Evolutionary conservation across 495 filamentous ascomycete genomes (phyloP), one percentile per base, ranked within the genome.

Genomic region (Achaetomiella virescens): DNA sequence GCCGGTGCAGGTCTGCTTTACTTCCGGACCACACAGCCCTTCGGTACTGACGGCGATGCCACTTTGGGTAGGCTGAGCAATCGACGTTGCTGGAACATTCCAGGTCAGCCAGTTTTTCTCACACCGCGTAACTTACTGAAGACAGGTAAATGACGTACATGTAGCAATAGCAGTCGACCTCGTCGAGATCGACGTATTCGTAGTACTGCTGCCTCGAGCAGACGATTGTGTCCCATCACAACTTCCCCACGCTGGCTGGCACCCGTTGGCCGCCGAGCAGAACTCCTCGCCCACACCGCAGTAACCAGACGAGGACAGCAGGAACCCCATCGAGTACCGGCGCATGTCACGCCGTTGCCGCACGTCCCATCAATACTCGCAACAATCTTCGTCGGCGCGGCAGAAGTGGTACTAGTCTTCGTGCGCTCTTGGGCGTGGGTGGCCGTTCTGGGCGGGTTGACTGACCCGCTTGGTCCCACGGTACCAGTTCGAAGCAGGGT

Each of bases 401-500:
- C 37, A 0, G 55, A 45, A n/a, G 40, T 54, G 35, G 50, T 51
- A 31, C n/a, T n/a, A n/a, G 45, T 54, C 29, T 43, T 50, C 4
- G 59, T 52, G 24, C 42, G 43, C 20, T 24, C 40, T 9, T 21
- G 51, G 8, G 60, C 17, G 2, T 43, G 40, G n/a, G 52, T 48
- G 10, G 45, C 41, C 20, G 44, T 46, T 10, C 53, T 31, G 12
- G 49, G 27, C 0, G 50, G 10, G 21, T 3, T 37, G 8, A 41
- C 40, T 8, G 51, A 46, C 17, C 35, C 45, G 20, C 29, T 29
- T 5, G 68, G 66, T 0, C 64, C 64, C 11, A 18, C 82, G 76
- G 64, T 87, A 95, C 89, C 89, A 95, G 64, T 87, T 84, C 22
- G 77, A 78, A 0, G 67, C 59, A 2, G 86, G 80, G 62, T 91